These are phyloP conservation scores for Microglena sp. DNA, from an alignment of 139 green algal species.

Conservation along the genomic window DNA sequence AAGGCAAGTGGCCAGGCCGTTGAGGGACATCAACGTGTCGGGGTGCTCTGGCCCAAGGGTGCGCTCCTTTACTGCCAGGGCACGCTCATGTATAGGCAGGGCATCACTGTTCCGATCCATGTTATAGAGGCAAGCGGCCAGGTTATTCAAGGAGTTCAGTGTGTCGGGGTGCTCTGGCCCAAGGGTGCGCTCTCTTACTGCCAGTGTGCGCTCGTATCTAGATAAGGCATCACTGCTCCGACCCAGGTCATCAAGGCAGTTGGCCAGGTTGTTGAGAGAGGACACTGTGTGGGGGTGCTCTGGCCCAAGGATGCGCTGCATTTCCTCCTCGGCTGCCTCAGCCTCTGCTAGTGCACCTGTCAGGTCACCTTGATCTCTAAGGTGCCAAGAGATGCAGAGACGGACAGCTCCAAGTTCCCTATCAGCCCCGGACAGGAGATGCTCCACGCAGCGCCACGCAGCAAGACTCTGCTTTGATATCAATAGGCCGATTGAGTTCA, in stretches of 20 bases:
- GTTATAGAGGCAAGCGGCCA: slow-evolving; percentile 1
- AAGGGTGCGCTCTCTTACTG: neutral
- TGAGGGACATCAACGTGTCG: slow-evolving; percentile 2
- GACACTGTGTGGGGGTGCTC: slow-evolving; percentile 11
- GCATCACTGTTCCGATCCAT: neutral
- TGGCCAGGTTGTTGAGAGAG: slow-evolving; percentile 7
- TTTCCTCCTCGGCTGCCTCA: neutral
- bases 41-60: slow-evolving; percentile 11
- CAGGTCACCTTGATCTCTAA: no score
- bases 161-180: slow-evolving; percentile 13
- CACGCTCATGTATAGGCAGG: slow-evolving; percentile 4
- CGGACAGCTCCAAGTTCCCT: no score
- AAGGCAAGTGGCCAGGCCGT: slow-evolving; percentile 10
- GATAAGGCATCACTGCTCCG: neutral
- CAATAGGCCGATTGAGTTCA: no score
- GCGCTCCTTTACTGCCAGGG: neutral
- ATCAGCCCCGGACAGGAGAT: no score
- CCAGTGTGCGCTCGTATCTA: neutral
- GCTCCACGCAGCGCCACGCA: no score
- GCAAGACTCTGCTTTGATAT: no score
- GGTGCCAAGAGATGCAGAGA: no score
- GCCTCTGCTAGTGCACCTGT: no score
- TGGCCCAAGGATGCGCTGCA: slow-evolving; percentile 3
- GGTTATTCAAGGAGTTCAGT: slow-evolving; percentile 4
- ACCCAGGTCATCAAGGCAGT: slow-evolving; percentile 1